Evolutionary conservation across 495 filamentous ascomycete genomes (phyloP).

Genomic region (Annulohypoxylon moriforme): DNA sequence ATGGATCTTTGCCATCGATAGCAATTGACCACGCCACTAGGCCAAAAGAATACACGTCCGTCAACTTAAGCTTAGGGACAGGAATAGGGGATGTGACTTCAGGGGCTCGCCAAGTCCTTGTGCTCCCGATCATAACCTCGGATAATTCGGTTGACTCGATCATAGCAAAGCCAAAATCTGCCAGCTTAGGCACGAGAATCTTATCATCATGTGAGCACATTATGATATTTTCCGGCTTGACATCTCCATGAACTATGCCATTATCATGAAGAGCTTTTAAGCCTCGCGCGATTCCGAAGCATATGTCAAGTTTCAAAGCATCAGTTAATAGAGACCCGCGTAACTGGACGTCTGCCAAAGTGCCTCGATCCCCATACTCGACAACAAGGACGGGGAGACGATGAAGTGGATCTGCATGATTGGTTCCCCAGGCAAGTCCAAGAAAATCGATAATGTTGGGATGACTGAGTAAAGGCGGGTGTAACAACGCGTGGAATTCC

Average conservation of each 20-base stretch:
- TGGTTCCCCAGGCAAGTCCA: neutral
- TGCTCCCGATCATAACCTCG: neutral
- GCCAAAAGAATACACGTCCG: neutral
- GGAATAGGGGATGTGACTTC: neutral
- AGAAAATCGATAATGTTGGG: neutral
- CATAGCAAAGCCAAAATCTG: neutral
- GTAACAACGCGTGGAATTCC: neutral
- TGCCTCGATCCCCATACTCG: neutral
- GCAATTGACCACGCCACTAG: neutral
- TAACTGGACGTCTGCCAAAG: neutral
- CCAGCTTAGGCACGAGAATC: neutral
- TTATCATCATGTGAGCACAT: neutral
- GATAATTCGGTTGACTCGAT: neutral
- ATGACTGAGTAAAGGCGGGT: neutral
- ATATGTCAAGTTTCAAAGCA: neutral
- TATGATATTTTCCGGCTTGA: neutral
- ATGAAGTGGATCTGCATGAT: neutral
- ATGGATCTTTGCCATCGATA: conserved; percentile 1
- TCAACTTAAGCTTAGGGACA: neutral
- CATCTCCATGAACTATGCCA: neutral
- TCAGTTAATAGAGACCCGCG: neutral
- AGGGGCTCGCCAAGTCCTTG: neutral
- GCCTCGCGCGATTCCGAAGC: neutral
- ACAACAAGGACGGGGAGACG: neutral
- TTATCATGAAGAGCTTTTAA: neutral